Percentiles rank a stretch among this genome's conserved stretches.
phyloP scores from a whole-genome alignment of 140 eudicot genomes.

The Oenanthe javanica region DNA sequence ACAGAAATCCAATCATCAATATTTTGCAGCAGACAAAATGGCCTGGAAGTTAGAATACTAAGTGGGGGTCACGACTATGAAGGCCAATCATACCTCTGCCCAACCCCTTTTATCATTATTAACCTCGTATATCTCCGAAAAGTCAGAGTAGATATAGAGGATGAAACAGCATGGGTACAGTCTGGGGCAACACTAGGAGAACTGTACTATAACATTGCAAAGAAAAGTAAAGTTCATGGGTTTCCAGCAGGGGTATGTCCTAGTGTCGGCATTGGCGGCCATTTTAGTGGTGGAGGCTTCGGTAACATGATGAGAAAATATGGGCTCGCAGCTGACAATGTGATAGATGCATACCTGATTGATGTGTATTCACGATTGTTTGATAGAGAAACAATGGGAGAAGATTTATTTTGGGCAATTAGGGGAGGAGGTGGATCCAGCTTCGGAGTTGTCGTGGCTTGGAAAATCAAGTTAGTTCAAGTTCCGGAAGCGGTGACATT shows the following conservation, averaged over 20 bases:
- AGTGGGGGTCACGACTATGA: constrained; percentile 39
- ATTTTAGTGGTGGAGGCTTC: constrained; percentile 40
- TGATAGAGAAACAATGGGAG: constrained; percentile 35
- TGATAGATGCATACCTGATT: constrained; percentile 27
- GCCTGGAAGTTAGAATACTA: neutral
- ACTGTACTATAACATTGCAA: constrained; percentile 27
- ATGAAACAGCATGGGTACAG: constrained; percentile 20
- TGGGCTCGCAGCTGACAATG: constrained; percentile 33
- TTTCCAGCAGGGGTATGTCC: constrained; percentile 44
- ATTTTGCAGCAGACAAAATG: neutral
- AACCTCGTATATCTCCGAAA: constrained; percentile 29
- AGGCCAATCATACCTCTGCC: constrained; percentile 26
- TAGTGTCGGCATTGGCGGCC: constrained; percentile 42
- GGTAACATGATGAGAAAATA: constrained; percentile 38
- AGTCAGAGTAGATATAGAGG: constrained; percentile 17
- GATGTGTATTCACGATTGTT: constrained; percentile 27
- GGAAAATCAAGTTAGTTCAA: constrained; percentile 26
- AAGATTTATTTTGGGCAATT: constrained; percentile 43
- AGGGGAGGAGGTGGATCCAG: constrained; percentile 42
- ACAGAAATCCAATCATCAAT: constrained; percentile 5
- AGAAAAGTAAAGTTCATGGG: constrained; percentile 25
- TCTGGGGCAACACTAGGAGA: constrained; percentile 40
- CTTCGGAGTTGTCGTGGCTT: constrained; percentile 34
- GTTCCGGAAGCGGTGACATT: constrained; percentile 34
- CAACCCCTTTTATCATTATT: constrained; percentile 23